These are phyloP conservation scores for Gossypium arboreum DNA, from an alignment of 345 rosid genomes.

Conservation along the genomic window DNA sequence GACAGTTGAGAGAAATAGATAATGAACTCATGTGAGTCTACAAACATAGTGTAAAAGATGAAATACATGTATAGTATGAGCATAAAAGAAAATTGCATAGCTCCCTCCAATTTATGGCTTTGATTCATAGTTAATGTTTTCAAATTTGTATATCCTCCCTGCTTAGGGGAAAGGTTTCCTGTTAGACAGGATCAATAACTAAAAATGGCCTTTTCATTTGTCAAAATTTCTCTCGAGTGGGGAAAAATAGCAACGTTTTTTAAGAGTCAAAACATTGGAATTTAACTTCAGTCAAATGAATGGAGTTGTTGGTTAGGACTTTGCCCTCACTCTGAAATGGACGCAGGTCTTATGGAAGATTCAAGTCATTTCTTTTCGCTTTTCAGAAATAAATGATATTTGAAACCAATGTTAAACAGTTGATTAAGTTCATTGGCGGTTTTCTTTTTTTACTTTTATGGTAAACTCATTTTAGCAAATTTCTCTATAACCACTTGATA, in stretches of 20 bases:
- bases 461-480: no score
- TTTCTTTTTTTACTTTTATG: no score
- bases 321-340: no score
- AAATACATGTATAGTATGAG: not conserved
- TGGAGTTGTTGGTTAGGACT: not conserved
- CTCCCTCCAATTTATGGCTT: not conserved
- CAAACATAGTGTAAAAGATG: slow-evolving; percentile 1
- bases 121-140: not conserved
- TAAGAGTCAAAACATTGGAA: not conserved
- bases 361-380: no score
- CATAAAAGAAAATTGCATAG: slow-evolving; percentile 6
- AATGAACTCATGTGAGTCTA: not conserved
- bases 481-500: no score
- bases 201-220: no score
- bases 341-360: no score
- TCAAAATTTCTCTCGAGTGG: no score
- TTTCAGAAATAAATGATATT: no score
- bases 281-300: not conserved
- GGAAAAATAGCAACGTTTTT: not conserved
- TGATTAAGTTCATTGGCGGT: no score
- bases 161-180: not conserved
- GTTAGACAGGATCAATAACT: no score
- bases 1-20: not conserved
- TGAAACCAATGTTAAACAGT: no score
- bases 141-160: not conserved